Evolutionary conservation across 192 early-diverging fungal species (phyloP), one percentile per base, ranked within the genome.

Genomic region (Backusella parvicylindrica): DNA sequence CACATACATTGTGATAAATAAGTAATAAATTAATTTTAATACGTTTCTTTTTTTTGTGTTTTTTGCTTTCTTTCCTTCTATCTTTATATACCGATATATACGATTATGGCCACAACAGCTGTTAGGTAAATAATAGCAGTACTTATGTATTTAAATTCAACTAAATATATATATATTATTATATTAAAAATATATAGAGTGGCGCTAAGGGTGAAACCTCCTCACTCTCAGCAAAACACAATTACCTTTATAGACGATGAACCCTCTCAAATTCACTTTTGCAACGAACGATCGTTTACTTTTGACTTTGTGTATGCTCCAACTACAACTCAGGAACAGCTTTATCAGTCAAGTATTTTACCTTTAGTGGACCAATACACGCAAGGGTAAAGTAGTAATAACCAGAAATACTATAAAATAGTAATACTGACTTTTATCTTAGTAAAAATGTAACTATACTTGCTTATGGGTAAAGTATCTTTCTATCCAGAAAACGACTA

Each of bases 381-480:
- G 4, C 89, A 95, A 79, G 94, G 94, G 79, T 93, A 86, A 85
- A 7, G 16, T 5, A 9, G 3, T 18, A 37, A 31, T 35, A 7
- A 53, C n/a, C n/a, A n/a, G n/a, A 9, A 8, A 15, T 15, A 43
- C 5, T 15, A 43, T 43, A 23, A 23, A 53, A 8, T 8, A 53
- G 2, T n/a, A 0, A 21, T 53, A 53, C 21, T n/a, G 3, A 23
- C 18, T 50, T 50, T 50, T 50, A 8, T 53, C 11, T 0, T 53
- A 88, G 96, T 16, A 93, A 91, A 79, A 97, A 98, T 84, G 92
- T 88, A 49, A 98, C 97, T 2, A 90, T 98, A 64, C 85, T 98
- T 21, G 97, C 97, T 40, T 93, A 93, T 79, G 92, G 94, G 85
- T 88, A 86, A 74, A 74, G 65, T 68, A 53, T 50, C 21, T 15